Percentiles rank a stretch among this genome's conserved stretches.
phyloP scores from a whole-genome alignment of 768 basidiomycete genomes.

The Mycena albidolilacea region DNA sequence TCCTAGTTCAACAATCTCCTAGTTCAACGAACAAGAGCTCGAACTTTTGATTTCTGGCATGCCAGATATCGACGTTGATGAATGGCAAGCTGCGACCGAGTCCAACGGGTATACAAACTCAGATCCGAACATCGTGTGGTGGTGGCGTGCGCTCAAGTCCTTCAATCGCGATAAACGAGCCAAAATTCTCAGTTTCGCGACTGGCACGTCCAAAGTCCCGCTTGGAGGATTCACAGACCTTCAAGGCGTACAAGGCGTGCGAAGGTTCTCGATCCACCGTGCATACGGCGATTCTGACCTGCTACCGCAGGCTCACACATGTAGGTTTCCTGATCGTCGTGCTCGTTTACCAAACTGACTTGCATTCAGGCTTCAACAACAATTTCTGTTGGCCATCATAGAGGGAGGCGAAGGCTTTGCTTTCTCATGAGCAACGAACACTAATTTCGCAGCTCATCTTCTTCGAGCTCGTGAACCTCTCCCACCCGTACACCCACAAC shows the following conservation, averaged over 20 bases:
- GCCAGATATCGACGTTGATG: constrained; percentile 98
- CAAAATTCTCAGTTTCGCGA: constrained; percentile 97
- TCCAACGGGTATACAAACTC: constrained; percentile 90
- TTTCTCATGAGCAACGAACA: constrained; percentile 33
- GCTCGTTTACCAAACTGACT: constrained; percentile 32
- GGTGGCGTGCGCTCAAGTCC: constrained; percentile 98
- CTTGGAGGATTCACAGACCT: constrained; percentile 95
- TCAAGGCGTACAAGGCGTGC: constrained; percentile 95
- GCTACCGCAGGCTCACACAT: constrained; percentile 92
- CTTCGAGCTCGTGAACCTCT: no score
- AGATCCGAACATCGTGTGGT: constrained; percentile 98
- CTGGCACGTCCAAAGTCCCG: constrained; percentile 93
- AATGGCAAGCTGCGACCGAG: constrained; percentile 94
- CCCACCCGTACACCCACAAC: no score
- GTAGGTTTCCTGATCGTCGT: constrained; percentile 58
- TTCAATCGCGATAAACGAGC: constrained; percentile 97
- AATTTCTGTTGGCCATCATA: constrained; percentile 91
- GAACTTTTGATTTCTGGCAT: constrained; percentile 96
- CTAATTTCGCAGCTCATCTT: constrained; percentile 4
- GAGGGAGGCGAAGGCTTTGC: constrained; percentile 98
- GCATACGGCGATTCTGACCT: constrained; percentile 91
- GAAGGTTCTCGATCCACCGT: constrained; percentile 95
- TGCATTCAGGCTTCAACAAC: constrained; percentile 87
- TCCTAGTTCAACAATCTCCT: constrained; percentile 66
- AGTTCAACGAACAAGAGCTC: constrained; percentile 86